phyloP scores from a whole-genome alignment of 1,284 basidiomycete species.

The Hemileia vastatrix region DNA sequence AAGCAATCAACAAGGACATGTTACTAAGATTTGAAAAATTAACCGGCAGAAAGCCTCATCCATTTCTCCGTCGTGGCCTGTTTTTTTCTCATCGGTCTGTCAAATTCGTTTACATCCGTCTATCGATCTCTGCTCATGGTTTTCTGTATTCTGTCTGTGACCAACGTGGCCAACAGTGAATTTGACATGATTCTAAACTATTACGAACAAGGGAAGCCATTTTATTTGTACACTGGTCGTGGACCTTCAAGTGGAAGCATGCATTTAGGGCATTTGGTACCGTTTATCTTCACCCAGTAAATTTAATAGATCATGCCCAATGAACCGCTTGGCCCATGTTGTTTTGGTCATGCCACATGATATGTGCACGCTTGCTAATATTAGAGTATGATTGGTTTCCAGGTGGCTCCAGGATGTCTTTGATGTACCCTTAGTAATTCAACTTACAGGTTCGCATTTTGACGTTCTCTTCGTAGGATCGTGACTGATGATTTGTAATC shows the following conservation, averaged over 20 bases:
- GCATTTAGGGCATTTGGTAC: slow-evolving; percentile 96
- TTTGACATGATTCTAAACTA: slow-evolving; percentile 87
- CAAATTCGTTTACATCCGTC: neutral
- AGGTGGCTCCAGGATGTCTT: slow-evolving; percentile 98
- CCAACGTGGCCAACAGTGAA: slow-evolving; percentile 69
- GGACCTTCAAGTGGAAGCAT: slow-evolving; percentile 94
- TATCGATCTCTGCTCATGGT: neutral
- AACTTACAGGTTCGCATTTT: slow-evolving; percentile 58
- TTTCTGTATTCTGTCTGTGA: slow-evolving; percentile 3
- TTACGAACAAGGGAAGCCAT: slow-evolving; percentile 93
- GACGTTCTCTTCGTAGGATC: neutral
- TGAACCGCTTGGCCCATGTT: neutral
- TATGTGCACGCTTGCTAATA: too few relatives aligned
- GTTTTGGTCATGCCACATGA: neutral
- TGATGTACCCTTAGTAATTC: slow-evolving; percentile 83
- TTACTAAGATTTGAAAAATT: slow-evolving; percentile 82
- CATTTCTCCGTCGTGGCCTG: slow-evolving; percentile 78
- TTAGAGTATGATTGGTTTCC: neutral
- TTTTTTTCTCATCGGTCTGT: slow-evolving; percentile 98
- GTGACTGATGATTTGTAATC: neutral
- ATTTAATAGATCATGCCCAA: slow-evolving; percentile 34
- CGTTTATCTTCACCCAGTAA: slow-evolving; percentile 93
- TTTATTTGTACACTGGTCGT: slow-evolving; percentile 95
- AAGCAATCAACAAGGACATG: slow-evolving; percentile 63
- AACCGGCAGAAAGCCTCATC: slow-evolving; percentile 83